A percentile compares a stretch with the other conserved stretches of the same genome.
These are phyloP conservation scores for Rhodosporidiobolus odoratus DNA, from an alignment of 768 basidiomycete species.

Conservation along the genomic window DNA sequence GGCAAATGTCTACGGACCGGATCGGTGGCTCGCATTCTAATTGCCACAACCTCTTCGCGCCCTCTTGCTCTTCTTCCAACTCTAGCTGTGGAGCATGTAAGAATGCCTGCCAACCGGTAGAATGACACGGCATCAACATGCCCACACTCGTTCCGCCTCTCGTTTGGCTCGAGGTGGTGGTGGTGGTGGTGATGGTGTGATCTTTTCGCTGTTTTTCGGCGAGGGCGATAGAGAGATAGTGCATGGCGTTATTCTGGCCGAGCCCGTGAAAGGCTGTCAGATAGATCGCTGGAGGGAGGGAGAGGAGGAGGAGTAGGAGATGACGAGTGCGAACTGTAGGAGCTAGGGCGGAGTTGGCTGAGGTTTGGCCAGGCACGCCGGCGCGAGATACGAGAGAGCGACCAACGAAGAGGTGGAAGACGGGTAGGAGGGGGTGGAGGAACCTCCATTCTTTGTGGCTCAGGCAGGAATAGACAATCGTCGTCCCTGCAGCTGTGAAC, in stretches of 20 bases:
- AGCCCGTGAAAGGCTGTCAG: slow-evolving; percentile 59
- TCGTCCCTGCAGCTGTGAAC: neutral
- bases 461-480: slow-evolving; percentile 55
- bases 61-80: slow-evolving; percentile 44
- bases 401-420: slow-evolving; percentile 72
- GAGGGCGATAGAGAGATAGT: slow-evolving; percentile 60
- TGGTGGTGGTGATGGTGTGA: no score
- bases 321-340: slow-evolving; percentile 1
- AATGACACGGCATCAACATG: slow-evolving; percentile 93
- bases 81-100: slow-evolving; percentile 67
- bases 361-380: slow-evolving; percentile 48
- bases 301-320: neutral
- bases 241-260: slow-evolving; percentile 71
- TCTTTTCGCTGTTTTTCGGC: neutral
- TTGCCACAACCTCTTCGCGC: slow-evolving; percentile 59
- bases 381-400: slow-evolving; percentile 66
- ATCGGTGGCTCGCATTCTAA: slow-evolving; percentile 90
- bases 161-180: neutral
- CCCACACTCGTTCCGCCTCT: slow-evolving; percentile 56
- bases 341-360: no score
- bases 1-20: slow-evolving; percentile 54
- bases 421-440: slow-evolving; percentile 80
- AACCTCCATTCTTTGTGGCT: slow-evolving; percentile 99
- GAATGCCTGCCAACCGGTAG: slow-evolving; percentile 84
- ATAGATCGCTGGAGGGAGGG: slow-evolving; percentile 23